Percentiles rank a stretch among this genome's conserved stretches.
Conservation (phyloP, 345 rosid species). For the Crucihimalaya himalaica region DNA sequence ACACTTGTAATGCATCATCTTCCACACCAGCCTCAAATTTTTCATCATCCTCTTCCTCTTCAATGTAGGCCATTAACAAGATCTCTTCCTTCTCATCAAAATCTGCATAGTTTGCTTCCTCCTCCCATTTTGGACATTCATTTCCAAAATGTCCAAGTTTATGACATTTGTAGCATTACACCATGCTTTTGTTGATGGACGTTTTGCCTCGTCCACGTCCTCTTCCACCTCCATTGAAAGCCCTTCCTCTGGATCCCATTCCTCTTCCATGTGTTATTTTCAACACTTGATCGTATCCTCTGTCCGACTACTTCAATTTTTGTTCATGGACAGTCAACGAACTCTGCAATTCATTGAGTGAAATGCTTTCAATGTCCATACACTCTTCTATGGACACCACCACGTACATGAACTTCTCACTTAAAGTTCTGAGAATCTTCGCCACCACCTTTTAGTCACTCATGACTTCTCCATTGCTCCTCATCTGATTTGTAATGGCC, state of each 20-base stretch:
- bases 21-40: background rate
- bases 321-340: too few species aligned
- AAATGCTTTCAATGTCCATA: background rate
- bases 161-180: background rate
- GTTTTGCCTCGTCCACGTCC: background rate
- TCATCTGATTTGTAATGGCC: background rate
- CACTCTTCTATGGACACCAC: background rate
- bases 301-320: too few species aligned
- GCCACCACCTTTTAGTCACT: background rate
- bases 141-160: background rate
- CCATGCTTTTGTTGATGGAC: background rate
- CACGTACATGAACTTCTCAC: background rate
- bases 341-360: background rate
- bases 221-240: too few species aligned
- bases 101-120: background rate
- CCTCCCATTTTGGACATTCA: background rate
- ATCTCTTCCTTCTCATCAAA: background rate
- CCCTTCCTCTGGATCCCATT: background rate
- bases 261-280: background rate
- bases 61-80: background rate
- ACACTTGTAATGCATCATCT: background rate
- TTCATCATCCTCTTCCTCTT: background rate
- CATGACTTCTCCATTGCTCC: background rate
- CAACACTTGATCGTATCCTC: background rate
- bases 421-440: background rate